Evolutionary conservation across 345 rosid genomes (phyloP), one percentile per base, ranked within the genome.

Genomic region (Clarkia xantiana): DNA sequence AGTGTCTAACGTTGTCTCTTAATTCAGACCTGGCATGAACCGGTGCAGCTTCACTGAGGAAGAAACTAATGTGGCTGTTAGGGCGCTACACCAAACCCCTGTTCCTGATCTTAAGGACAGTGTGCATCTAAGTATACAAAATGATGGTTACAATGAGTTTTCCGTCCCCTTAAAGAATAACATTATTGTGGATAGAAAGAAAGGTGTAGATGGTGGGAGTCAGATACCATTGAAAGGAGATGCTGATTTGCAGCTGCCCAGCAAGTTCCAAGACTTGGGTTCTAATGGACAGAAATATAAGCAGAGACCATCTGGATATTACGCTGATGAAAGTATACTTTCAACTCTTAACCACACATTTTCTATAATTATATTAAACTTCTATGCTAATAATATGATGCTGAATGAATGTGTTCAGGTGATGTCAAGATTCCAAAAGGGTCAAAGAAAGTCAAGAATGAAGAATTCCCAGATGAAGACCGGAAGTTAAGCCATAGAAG

Each of bases 301-400:
- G 25, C 54, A 54, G 54, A 86, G 75, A 62, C 62, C 60, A 18
- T 61, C n/a, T 14, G 80, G 69, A 52, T 77, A 44, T 51, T 44
- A 47, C 56, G 78, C 74, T 59, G 85, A 72, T 67, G 90, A 72
- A 80, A 96, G 98, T 91, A 81, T 54, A 9, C 14, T 22, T 20
- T 47, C 62, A 47, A 29, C 36, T 41, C 22, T 60, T 29, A 42
- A 51, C 41, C 52, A 14, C 41, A 40, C 60, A 40, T 57, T 44
- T 25, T 20, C 46, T 25, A 19, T 40, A 29, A 3, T 4, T 42
- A 46, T 15, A 34, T 20, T 38, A 16, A 42, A 41, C 25, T 15
- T 48, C 14, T 42, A n/a, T 25, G 19, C 20, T 17, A 9, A 19
- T n/a, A n/a, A 19, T 14, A n/a, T 17, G 14, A 39, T 42, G 15